phyloP scores from a whole-genome alignment of 495 filamentous ascomycete species.

The Xylaria scruposa region DNA sequence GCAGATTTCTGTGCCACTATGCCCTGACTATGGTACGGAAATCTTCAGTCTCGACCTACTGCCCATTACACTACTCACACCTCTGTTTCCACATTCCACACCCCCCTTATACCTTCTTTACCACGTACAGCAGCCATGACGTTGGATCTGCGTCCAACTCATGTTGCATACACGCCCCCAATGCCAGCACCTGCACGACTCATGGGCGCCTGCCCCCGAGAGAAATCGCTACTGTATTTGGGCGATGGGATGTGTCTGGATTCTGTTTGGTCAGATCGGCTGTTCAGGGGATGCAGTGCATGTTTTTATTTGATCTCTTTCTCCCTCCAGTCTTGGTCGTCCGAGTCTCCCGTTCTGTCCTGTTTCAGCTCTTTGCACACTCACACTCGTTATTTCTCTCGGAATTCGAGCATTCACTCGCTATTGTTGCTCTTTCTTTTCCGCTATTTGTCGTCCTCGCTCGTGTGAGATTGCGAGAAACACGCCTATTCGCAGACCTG shows the following conservation, averaged over 20 bases:
- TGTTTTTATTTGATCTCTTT: constrained; percentile 10
- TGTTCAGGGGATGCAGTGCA: background rate
- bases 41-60: constrained; percentile 8
- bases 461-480: background rate
- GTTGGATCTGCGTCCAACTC: constrained; percentile 9
- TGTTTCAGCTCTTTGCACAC: constrained; percentile 20
- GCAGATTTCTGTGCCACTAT: background rate
- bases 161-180: constrained; percentile 7
- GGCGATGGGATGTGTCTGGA: background rate
- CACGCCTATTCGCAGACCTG: background rate
- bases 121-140: background rate
- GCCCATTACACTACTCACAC: background rate
- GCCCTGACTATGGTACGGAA: background rate
- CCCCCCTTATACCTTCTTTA: background rate
- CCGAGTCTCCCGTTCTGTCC: background rate
- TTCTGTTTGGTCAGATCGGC: constrained; percentile 12
- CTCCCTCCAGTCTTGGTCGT: background rate
- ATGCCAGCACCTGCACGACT: constrained; percentile 4
- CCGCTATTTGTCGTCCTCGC: constrained; percentile 35
- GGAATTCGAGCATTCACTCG: constrained; percentile 42
- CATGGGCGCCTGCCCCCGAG: constrained; percentile 5
- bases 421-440: constrained; percentile 47
- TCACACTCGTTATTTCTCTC: constrained; percentile 22
- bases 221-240: background rate
- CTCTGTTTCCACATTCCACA: background rate